phyloP scores from a whole-genome alignment of 2,329 filamentous ascomycete species.

The Paraphaeosphaeria minitans region DNA sequence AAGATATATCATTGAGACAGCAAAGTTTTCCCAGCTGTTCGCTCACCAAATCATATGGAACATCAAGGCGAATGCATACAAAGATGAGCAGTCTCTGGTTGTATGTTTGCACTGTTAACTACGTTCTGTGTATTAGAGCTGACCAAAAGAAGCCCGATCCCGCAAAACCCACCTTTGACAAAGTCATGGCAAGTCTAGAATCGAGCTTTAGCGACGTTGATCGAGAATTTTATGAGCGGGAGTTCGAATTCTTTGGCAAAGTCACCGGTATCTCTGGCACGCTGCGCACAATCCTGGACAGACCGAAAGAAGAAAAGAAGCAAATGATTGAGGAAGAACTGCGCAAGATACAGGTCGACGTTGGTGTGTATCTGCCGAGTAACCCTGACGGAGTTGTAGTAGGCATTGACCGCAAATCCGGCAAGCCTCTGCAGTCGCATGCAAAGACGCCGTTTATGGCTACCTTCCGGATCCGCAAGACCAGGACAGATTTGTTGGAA shows the following conservation, averaged over 20 bases:
- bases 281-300: conserved; percentile 89
- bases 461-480: conserved; percentile 94
- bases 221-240: conserved; percentile 85
- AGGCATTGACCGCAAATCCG: conserved; percentile 96
- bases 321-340: conserved; percentile 99
- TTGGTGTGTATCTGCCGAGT: conserved; percentile 94
- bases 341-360: conserved; percentile 94
- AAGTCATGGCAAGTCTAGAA: conserved; percentile 84
- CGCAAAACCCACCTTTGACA: conserved; percentile 91
- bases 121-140: neutral
- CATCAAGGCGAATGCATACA: conserved; percentile 99
- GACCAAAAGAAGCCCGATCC: conserved; percentile 70
- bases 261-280: conserved; percentile 96
- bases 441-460: conserved; percentile 99
- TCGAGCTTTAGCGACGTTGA: conserved; percentile 80
- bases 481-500: conserved; percentile 52
- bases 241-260: conserved; percentile 98
- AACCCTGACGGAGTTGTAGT: conserved; percentile 98
- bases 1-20: conserved; percentile 94
- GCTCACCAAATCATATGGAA: conserved; percentile 99
- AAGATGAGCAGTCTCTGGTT: conserved; percentile 89
- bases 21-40: conserved; percentile 96
- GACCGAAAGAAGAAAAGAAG: conserved; percentile 94
- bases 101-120: conserved; percentile 55
- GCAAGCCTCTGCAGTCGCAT: conserved; percentile 95